A percentile compares a stretch with the other conserved stretches of the same genome.
Evolutionary conservation across 345 rosid genomes (phyloP).

Genomic region (Passiflora organensis): DNA sequence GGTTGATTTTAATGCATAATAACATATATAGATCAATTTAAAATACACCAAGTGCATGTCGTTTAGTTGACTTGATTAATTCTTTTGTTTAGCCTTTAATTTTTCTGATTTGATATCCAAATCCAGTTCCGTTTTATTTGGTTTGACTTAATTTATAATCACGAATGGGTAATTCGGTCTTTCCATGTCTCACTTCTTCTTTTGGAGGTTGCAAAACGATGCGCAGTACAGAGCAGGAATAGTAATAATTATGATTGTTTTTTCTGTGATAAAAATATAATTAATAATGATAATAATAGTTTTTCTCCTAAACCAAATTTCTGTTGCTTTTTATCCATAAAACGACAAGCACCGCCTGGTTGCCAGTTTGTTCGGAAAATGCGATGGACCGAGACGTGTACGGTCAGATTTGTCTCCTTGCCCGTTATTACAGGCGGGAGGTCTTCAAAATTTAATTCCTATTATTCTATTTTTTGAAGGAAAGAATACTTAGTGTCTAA

Average conservation of each 20-base stretch:
- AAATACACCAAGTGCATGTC: no score
- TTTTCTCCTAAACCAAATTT: constrained; percentile 2
- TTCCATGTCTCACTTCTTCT: background rate
- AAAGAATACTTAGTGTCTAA: no score
- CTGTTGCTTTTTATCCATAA: constrained; percentile 8
- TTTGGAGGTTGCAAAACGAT: background rate
- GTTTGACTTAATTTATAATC: background rate
- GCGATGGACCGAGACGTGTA: constrained; percentile 36
- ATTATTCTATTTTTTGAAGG: no score
- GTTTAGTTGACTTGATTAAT: no score
- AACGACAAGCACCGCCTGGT: constrained; percentile 61
- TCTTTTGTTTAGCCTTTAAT: no score
- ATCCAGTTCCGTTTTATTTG: background rate
- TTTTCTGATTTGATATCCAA: no score
- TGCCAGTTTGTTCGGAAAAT: constrained; percentile 39
- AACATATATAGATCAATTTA: no score
- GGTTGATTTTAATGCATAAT: no score
- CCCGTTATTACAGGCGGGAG: constrained; percentile 5
- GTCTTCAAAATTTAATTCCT: constrained; percentile 11
- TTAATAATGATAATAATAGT: background rate
- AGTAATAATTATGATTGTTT: background rate
- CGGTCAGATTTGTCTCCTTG: constrained; percentile 23
- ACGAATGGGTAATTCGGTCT: background rate
- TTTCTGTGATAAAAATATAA: background rate
- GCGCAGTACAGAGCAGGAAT: background rate